Base-by-base conservation (phyloP, 2,329 filamentous ascomycete genomes). In the Fonsecaea erecta region DNA sequence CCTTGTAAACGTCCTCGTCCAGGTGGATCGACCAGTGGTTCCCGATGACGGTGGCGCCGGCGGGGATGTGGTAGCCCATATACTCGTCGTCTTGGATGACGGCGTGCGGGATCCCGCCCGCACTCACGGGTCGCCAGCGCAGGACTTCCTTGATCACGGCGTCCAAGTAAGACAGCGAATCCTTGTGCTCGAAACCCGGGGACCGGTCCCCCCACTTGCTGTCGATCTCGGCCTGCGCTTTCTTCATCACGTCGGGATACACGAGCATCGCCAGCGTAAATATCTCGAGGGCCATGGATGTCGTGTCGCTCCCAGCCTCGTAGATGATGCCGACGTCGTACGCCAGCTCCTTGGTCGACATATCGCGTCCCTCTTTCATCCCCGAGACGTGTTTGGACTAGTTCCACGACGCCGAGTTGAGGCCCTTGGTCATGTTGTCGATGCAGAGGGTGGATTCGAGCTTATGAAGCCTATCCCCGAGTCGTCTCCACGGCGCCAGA, bases 71-170 rank as follows among this genome's bases (percentile, higher is more conserved):
- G 68, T 81, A 83, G 16, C 81, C 82, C 51, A 78, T 76, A 69
- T 83, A 85, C 12, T 74, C 72, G 62, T 85, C 82, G 52, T 85
- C 82, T 30, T 79, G 76, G 0, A 79, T 81, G 0, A 78, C 76
- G 1, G 82, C 81, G 54, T 65, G 64, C 11, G 65, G 54, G 52
- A 66, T 67, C 12, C 67, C 61, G 16, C 62, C 82, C 78, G 3
- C 63, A 52, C 77, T 77, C 0, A 79, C 76, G 0, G 80, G 79
- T 28, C 78, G 77, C 77, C 73, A 79, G 63, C 74, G 76, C 52
- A 74, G 69, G 28, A 72, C 65, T 67, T 74, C 76, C 34, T 74
- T 74, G 43, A 74, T 65, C 12, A 76, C 53, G 0, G 76, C 76
- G 6, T 71, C 60, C 30, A 77, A 65, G 18, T 76, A 77, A 0